Evolutionary conservation across 2,329 filamentous ascomycete genomes (phyloP).

Genomic region (Aspergillus pseudoviridinutans): DNA sequence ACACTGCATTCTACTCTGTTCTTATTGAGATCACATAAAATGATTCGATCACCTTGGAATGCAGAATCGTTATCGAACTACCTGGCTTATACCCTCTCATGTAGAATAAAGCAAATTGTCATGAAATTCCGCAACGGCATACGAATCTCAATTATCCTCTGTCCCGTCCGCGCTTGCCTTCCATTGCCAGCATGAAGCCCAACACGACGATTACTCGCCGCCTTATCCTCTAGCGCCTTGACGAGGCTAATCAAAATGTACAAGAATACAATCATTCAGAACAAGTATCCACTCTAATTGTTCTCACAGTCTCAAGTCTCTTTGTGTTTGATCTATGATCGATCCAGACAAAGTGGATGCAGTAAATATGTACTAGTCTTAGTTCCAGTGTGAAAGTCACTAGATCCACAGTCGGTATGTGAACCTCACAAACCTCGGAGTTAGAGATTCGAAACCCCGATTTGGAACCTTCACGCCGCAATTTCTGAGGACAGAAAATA

Average conservation of each 20-base stretch:
- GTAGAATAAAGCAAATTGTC: not conserved
- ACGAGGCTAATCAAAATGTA: not conserved
- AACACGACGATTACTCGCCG: not conserved
- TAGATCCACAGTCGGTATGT: not conserved
- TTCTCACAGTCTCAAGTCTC: not conserved
- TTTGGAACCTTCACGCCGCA: not conserved
- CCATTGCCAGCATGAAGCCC: not conserved
- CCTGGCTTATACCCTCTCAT: not conserved
- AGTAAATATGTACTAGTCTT: not conserved
- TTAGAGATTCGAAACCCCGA: not conserved
- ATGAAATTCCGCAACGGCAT: not conserved
- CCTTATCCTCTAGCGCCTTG: not conserved
- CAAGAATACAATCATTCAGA: too few relatives aligned
- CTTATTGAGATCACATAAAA: not conserved
- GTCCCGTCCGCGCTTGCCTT: too few relatives aligned
- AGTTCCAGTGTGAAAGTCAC: not conserved
- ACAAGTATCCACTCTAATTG: too few relatives aligned
- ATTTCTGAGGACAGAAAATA: not conserved
- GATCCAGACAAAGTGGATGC: not conserved
- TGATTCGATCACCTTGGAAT: not conserved
- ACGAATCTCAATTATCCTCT: not conserved
- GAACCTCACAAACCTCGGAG: not conserved
- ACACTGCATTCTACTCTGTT: not conserved
- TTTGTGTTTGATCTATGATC: not conserved
- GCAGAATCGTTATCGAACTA: not conserved